These are phyloP conservation scores for Veloporphyrellus conicus DNA, from an alignment of 1,284 basidiomycete species.

Conservation along the genomic window DNA sequence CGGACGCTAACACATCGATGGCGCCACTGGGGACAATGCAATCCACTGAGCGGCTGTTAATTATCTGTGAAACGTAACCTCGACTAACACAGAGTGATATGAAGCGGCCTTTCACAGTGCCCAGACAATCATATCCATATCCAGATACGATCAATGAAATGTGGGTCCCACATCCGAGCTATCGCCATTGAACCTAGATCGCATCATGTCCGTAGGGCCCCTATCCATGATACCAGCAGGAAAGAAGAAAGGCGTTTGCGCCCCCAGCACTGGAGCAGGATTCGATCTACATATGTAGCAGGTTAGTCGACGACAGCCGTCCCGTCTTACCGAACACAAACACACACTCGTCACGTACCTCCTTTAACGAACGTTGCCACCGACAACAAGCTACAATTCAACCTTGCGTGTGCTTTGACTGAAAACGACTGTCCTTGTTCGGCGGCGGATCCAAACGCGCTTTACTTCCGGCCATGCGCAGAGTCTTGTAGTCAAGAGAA, in stretches of 20 bases:
- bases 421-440: slow-evolving; percentile 42
- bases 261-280: slow-evolving; percentile 44
- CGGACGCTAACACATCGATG: too few species aligned
- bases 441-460: slow-evolving; percentile 43
- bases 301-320: not conserved
- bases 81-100: too few species aligned
- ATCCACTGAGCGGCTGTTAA: too few species aligned
- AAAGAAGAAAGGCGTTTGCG: slow-evolving; percentile 45
- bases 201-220: too few species aligned
- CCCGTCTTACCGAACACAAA: not conserved
- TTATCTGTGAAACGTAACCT: too few species aligned
- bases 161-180: slow-evolving; percentile 38
- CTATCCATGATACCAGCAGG: too few species aligned
- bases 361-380: slow-evolving; percentile 41
- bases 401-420: too few species aligned
- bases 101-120: too few species aligned
- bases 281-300: slow-evolving; percentile 36
- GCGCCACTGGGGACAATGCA: too few species aligned
- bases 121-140: not conserved
- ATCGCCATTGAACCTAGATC: slow-evolving; percentile 36
- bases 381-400: too few species aligned
- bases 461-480: slow-evolving; percentile 9
- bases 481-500: slow-evolving; percentile 13
- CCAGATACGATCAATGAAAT: too few species aligned
- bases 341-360: slow-evolving; percentile 28